Percentiles rank a stretch among this genome's conserved stretches.
These are phyloP conservation scores for Anacardium occidentale DNA, from an alignment of 345 rosid species.

Conservation along the genomic window DNA sequence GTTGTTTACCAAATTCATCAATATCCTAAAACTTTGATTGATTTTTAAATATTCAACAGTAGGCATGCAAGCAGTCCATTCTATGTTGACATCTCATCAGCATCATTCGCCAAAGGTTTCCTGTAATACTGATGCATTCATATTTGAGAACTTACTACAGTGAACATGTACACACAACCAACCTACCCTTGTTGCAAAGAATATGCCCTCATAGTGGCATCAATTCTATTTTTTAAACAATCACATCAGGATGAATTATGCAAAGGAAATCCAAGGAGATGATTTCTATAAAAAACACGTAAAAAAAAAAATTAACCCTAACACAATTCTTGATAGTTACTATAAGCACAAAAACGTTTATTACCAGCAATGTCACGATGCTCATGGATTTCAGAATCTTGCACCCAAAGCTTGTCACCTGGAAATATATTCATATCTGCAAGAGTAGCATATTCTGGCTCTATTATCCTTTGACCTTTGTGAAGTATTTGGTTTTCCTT, in stretches of 20 bases:
- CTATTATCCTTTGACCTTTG: conserved; percentile 76
- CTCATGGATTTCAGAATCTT: conserved; percentile 90
- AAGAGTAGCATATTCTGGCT: conserved; percentile 85
- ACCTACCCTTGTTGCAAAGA: background rate
- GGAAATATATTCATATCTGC: conserved; percentile 96
- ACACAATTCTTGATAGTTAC: background rate
- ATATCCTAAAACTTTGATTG: too few species aligned
- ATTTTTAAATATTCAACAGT: background rate
- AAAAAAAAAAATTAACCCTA: conserved; percentile 13
- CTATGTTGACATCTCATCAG: background rate
- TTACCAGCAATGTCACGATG: conserved; percentile 98
- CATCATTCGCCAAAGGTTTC: too few species aligned
- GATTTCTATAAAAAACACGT: background rate
- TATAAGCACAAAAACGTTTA: background rate
- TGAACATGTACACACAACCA: too few species aligned
- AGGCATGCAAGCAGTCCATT: background rate
- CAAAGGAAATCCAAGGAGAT: background rate
- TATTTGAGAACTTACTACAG: too few species aligned
- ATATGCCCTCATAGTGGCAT: background rate
- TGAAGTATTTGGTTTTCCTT: conserved; percentile 93
- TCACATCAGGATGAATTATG: background rate
- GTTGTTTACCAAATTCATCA: too few species aligned
- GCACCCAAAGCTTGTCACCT: conserved; percentile 95
- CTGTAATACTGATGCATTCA: background rate
- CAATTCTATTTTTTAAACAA: background rate